These are phyloP conservation scores for Chaetomium sp. DNA, from an alignment of 2,329 filamentous ascomycete genomes.

Conservation along the genomic window DNA sequence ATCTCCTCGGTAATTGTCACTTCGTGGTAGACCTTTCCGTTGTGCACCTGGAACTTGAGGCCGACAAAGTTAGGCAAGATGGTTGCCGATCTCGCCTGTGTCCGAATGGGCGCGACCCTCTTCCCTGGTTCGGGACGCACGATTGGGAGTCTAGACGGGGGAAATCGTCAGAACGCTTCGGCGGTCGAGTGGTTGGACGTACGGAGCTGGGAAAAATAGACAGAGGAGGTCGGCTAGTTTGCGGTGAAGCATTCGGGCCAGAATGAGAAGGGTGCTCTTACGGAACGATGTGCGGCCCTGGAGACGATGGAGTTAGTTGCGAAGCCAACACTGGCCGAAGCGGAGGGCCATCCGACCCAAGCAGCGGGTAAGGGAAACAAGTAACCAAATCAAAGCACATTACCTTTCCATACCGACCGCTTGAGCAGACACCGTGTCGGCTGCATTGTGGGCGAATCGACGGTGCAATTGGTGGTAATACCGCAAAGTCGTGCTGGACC, in stretches of 20 bases:
- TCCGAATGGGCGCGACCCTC: conserved; percentile 72
- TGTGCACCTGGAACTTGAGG: conserved; percentile 85
- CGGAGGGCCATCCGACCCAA: neutral
- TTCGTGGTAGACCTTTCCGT: conserved; percentile 84
- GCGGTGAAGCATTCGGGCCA: neutral
- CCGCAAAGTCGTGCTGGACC: neutral
- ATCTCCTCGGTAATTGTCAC: conserved; percentile 89
- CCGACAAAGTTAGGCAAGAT: conserved; percentile 93
- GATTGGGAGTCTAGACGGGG: conserved; percentile 60
- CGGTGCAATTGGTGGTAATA: neutral
- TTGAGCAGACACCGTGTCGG: conserved; percentile 68
- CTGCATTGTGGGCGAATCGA: conserved; percentile 55
- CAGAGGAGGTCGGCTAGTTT: neutral
- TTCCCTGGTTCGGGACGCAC: conserved; percentile 61
- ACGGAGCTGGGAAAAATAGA: neutral
- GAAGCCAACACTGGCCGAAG: neutral
- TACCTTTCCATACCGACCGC: conserved; percentile 89
- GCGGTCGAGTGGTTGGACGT: conserved; percentile 7
- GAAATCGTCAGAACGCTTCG: conserved; percentile 18
- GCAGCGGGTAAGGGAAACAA: conserved; percentile 5
- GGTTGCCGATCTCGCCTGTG: conserved; percentile 83
- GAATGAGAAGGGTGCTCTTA: conserved; percentile 41
- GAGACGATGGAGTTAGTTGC: conserved; percentile 30
- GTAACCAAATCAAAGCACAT: conserved; percentile 27
- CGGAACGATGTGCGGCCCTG: conserved; percentile 58